Percentiles rank a stretch among this genome's conserved stretches.
Evolutionary conservation across 768 basidiomycete genomes (phyloP).

Genomic region (Cystoderma amianthinum): DNA sequence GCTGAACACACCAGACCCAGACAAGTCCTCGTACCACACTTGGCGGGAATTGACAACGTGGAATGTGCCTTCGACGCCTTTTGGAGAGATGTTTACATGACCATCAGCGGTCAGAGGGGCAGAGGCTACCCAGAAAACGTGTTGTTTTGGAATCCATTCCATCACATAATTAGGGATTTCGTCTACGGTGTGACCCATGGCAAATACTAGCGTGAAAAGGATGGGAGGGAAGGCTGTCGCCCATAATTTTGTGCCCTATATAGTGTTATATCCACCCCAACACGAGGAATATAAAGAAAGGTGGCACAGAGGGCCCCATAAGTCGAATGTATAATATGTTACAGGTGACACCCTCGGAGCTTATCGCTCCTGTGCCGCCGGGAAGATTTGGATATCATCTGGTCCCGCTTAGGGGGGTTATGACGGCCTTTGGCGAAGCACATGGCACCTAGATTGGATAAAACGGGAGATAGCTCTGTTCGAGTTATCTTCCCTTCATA

Average conservation of each 20-base stretch:
- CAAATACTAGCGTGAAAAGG: background rate
- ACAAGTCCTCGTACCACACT: conserved; percentile 73
- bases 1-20: conserved; percentile 51
- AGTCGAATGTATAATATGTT: background rate
- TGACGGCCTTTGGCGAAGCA: background rate
- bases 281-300: conserved; percentile 1
- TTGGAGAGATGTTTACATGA: conserved; percentile 65
- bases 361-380: conserved; percentile 1
- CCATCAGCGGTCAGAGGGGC: conserved; percentile 52
- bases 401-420: background rate
- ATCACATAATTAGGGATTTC: conserved; percentile 46
- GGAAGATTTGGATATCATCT: background rate
- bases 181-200: conserved; percentile 54
- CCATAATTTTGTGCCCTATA: background rate
- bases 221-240: background rate
- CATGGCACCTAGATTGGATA: background rate
- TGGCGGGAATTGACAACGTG: conserved; percentile 44
- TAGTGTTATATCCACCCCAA: background rate
- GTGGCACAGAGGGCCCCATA: background rate
- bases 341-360: conserved; percentile 1
- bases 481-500: background rate
- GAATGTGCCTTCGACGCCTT: conserved; percentile 54
- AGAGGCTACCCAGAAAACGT: conserved; percentile 68
- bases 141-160: conserved; percentile 54
- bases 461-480: background rate